Conservation (phyloP, 2,329 filamentous ascomycete genomes). For the Geosmithia putterillii region DNA sequence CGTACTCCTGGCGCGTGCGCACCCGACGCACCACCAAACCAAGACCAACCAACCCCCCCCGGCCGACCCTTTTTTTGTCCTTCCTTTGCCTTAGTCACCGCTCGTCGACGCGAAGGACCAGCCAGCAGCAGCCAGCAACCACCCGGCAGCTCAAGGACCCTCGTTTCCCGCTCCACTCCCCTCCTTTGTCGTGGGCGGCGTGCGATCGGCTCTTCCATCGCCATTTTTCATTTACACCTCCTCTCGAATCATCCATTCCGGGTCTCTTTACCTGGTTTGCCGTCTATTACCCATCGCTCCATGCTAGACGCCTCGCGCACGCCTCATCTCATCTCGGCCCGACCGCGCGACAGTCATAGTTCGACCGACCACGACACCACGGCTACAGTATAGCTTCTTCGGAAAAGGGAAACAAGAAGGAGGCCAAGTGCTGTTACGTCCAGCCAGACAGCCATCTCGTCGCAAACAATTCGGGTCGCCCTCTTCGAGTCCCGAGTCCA, state of each 20-base stretch:
- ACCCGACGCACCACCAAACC: not conserved
- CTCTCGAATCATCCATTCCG: not conserved
- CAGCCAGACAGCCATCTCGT: no score
- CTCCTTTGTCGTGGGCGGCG: not conserved
- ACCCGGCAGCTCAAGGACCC: not conserved
- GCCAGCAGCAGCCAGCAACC: not conserved
- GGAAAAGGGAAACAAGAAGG: no score
- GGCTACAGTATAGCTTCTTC: no score
- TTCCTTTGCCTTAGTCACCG: slow-evolving; percentile 2
- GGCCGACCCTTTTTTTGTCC: not conserved
- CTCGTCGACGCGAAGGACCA: slow-evolving; percentile 1
- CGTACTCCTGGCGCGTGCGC: not conserved
- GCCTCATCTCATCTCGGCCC: slow-evolving; percentile 2
- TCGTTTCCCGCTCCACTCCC: not conserved
- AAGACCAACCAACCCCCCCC: not conserved
- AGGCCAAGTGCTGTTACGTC: no score
- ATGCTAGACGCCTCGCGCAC: slow-evolving; percentile 1
- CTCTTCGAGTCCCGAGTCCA: not conserved
- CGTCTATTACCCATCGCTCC: not conserved
- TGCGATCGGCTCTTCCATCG: not conserved
- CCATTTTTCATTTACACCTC: not conserved
- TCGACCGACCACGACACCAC: not conserved
- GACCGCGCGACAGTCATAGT: slow-evolving; percentile 1
- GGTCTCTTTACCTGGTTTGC: not conserved
- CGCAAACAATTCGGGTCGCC: not conserved